Percentiles rank a stretch among this genome's conserved stretches.
Conservation (phyloP, 441 rosid genomes). For the Jatropha podagrica region DNA sequence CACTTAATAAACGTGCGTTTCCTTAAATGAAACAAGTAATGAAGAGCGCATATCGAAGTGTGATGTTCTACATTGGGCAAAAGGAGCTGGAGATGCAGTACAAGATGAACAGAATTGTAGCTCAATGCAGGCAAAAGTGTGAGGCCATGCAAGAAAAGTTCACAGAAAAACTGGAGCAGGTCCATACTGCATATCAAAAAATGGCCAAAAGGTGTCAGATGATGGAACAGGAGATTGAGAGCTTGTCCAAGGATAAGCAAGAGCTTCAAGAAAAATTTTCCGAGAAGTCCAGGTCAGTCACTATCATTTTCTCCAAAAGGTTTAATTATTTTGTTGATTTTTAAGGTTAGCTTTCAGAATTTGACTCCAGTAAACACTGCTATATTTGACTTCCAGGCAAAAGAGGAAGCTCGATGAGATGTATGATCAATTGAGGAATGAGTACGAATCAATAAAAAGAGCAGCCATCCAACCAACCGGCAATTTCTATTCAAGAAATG, state of each 20-base stretch:
- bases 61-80: constrained; percentile 86
- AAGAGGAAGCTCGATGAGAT: constrained; percentile 95
- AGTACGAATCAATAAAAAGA: constrained; percentile 75
- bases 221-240: constrained; percentile 89
- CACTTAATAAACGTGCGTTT: constrained; percentile 21
- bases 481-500: constrained; percentile 68
- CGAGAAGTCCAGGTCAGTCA: constrained; percentile 78
- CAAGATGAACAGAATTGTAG: constrained; percentile 79
- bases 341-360: constrained; percentile 14
- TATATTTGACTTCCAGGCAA: constrained; percentile 51
- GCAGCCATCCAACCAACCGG: constrained; percentile 75
- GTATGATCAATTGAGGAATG: constrained; percentile 88
- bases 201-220: constrained; percentile 81
- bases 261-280: constrained; percentile 94
- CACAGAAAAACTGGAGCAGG: constrained; percentile 87
- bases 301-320: constrained; percentile 2
- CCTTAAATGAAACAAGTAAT: constrained; percentile 64
- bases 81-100: constrained; percentile 93
- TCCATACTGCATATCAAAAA: constrained; percentile 86
- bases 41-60: constrained; percentile 92
- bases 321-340: background rate
- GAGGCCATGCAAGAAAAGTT: constrained; percentile 88
- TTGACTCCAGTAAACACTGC: constrained; percentile 11
- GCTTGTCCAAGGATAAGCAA: constrained; percentile 81
- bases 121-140: constrained; percentile 86